A percentile compares a stretch with the other conserved stretches of the same genome.
These are phyloP conservation scores for Ogataea populi-albae DNA, from an alignment of 805 yeast species.

Conservation along the genomic window DNA sequence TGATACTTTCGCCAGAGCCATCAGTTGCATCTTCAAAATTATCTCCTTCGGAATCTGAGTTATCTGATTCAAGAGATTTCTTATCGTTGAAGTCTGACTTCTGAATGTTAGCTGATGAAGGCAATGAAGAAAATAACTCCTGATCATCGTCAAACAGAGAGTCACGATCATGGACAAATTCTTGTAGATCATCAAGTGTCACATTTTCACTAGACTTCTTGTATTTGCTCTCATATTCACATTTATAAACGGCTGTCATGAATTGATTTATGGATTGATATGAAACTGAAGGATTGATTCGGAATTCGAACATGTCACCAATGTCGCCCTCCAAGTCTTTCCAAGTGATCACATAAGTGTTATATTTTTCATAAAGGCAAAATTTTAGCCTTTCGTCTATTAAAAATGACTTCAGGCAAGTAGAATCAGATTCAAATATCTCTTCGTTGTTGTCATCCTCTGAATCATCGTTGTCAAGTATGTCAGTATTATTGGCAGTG, in stretches of 20 bases:
- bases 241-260: constrained; percentile 56
- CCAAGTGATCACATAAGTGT: constrained; percentile 68
- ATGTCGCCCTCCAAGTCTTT: constrained; percentile 78
- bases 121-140: constrained; percentile 18
- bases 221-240: constrained; percentile 76
- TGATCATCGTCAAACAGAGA: constrained; percentile 22
- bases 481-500: constrained; percentile 62
- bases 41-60: constrained; percentile 23
- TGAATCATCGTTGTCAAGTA: constrained; percentile 42
- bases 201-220: constrained; percentile 48
- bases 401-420: constrained; percentile 70
- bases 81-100: neutral
- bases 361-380: constrained; percentile 47
- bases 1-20: constrained; percentile 23
- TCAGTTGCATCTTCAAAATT: constrained; percentile 32
- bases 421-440: constrained; percentile 32
- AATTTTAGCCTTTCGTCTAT: constrained; percentile 61
- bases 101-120: constrained; percentile 18
- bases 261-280: constrained; percentile 59
- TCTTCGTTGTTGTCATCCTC: constrained; percentile 40
- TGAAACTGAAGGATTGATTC: constrained; percentile 60
- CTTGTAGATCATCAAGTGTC: constrained; percentile 47
- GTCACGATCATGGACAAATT: constrained; percentile 47
- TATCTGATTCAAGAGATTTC: neutral
- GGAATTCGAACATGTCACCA: constrained; percentile 81